Base-by-base conservation (phyloP, 2,329 filamentous ascomycete genomes). In the Didymosphaeria variabile region DNA sequence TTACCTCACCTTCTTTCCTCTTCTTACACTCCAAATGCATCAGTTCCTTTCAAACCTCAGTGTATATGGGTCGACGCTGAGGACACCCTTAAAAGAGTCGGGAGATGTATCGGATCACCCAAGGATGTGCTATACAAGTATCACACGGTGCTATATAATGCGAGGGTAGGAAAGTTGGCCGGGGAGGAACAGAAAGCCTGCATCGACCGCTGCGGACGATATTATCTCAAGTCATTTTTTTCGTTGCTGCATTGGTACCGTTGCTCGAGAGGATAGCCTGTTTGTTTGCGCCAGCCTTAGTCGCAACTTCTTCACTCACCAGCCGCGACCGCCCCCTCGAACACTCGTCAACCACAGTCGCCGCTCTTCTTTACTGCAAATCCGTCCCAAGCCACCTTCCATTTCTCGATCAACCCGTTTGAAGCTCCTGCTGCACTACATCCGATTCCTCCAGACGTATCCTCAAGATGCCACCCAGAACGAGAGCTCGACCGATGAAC, bases 401-500 rank as follows among this genome's bases (percentile, higher is more conserved):
- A 19, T 47, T 44, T 46, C n/a, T 34, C 38, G 10, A 44, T n/a
- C 31, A 17, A 6, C 7, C 15, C 36, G 52, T 45, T 44, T 13
- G 44, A 21, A 23, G 15, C 17, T 31, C 12, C 26, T 26, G 23
- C 36, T 19, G 45, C 31, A 21, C n/a, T 46, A 5, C 7, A 42
- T 42, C 13, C 46, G n/a, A 23, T 13, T 44, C 7, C 23, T 17
- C 45, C 32, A 44, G 15, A 5, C 32, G 7, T 5, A 32, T 17
- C 8, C 44, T 17, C 52, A 55, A 38, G 17, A 59, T 59, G 57
- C 42, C 40, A 12, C 29, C 51, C 15, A 38, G 32, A 13, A 8
- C 32, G 6, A 29, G 34, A 13, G 47, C 62, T 0, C 44, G 32
- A 36, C 34, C 54, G n/a, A 58, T 49, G 17, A 65, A 50, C 7